Conservation (phyloP, 2,329 filamentous ascomycete genomes). For the Daldinia sp. region DNA sequence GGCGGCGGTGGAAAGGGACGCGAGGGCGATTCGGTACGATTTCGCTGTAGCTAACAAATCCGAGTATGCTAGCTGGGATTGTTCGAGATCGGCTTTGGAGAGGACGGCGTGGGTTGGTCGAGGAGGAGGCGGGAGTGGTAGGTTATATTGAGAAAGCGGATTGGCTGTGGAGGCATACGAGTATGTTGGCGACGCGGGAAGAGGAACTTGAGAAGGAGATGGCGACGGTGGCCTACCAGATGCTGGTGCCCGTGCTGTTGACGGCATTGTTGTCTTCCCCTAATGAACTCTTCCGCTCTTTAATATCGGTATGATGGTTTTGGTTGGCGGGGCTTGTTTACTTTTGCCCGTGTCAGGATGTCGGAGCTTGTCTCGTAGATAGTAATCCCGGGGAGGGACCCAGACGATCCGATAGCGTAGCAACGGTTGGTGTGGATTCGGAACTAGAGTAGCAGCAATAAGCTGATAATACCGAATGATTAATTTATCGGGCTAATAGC, state of each 20-base stretch:
- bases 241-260: conserved; percentile 17
- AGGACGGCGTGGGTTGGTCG: conserved; percentile 69
- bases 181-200: conserved; percentile 73
- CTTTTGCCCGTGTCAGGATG: background rate
- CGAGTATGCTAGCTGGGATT: conserved; percentile 72
- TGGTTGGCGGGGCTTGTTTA: conserved; percentile 14
- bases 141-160: conserved; percentile 68
- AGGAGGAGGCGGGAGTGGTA: conserved; percentile 71
- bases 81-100: conserved; percentile 71
- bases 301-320: conserved; percentile 8
- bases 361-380: background rate
- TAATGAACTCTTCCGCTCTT: background rate
- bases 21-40: conserved; percentile 71
- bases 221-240: conserved; percentile 59
- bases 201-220: conserved; percentile 67
- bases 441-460: background rate
- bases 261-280: conserved; percentile 27
- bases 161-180: conserved; percentile 73
- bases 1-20: conserved; percentile 69
- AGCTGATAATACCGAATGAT: conserved; percentile 10
- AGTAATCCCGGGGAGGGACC: background rate
- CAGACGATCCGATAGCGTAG: conserved; percentile 12
- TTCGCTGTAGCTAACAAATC: conserved; percentile 73
- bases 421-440: conserved; percentile 8
- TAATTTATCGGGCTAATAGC: conserved; percentile 5